These are phyloP conservation scores for Aspergillus ustus DNA, from an alignment of 2,329 filamentous ascomycete species.

Conservation along the genomic window DNA sequence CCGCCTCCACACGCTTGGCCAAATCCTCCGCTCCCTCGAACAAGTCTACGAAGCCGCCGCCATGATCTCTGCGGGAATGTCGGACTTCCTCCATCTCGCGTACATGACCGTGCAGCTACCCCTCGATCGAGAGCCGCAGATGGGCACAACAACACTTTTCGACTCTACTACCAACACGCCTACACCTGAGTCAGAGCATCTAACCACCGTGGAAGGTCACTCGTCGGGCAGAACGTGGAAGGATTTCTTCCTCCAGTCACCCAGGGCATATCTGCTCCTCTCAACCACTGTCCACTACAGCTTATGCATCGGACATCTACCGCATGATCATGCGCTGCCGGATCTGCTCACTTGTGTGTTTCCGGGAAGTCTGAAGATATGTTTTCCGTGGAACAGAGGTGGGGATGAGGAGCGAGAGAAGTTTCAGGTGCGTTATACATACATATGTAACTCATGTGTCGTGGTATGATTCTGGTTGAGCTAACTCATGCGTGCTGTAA, in stretches of 20 bases:
- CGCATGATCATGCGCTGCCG: background rate
- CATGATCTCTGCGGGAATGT: background rate
- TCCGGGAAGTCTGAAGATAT: background rate
- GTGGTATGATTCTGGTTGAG: too few species aligned
- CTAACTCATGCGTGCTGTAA: background rate
- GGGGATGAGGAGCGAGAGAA: background rate
- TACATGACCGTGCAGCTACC: background rate
- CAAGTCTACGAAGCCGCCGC: background rate
- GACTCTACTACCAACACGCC: background rate
- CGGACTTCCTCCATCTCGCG: background rate
- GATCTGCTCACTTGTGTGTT: background rate
- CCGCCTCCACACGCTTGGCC: background rate
- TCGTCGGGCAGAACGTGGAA: background rate
- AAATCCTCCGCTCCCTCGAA: background rate
- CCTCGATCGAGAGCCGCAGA: background rate
- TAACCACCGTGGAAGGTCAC: too few species aligned
- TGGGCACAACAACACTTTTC: background rate
- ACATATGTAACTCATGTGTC: too few species aligned
- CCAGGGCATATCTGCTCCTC: background rate
- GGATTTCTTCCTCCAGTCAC: background rate
- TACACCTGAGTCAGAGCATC: too few species aligned
- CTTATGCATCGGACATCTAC: background rate
- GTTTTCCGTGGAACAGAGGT: background rate
- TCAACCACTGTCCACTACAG: background rate
- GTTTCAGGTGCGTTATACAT: background rate